A percentile compares a stretch with the other conserved stretches of the same genome.
phyloP scores from a whole-genome alignment of 345 rosid species.

The Alliaria petiolata region DNA sequence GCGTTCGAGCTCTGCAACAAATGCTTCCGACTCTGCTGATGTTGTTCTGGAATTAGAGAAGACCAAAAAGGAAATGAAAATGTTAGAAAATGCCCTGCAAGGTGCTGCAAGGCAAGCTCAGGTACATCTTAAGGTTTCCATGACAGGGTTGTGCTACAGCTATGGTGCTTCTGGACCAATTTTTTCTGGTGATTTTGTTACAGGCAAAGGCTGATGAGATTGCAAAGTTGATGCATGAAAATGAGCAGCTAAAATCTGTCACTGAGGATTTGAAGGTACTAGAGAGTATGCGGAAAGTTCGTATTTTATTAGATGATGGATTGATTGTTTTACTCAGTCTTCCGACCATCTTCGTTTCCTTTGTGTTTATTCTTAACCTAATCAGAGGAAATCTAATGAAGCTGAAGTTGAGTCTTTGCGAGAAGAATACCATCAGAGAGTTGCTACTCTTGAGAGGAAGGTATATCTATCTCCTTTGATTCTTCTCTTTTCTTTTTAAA shows the following conservation, averaged over 20 bases:
- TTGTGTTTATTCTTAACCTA: slow-evolving; percentile 3
- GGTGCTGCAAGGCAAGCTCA: slow-evolving; percentile 99
- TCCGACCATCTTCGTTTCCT: neutral
- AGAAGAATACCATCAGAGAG: slow-evolving; percentile 98
- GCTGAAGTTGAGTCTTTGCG: slow-evolving; percentile 94
- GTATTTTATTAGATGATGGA: slow-evolving; percentile 10
- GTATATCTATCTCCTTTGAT: slow-evolving; percentile 34
- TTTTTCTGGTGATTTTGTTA: slow-evolving; percentile 3
- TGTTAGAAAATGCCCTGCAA: slow-evolving; percentile 94
- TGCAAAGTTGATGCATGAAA: slow-evolving; percentile 89
- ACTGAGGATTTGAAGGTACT: slow-evolving; percentile 88
- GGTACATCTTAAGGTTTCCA: slow-evolving; percentile 47
- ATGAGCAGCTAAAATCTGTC: slow-evolving; percentile 78
- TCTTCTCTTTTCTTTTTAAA: slow-evolving; percentile 1
- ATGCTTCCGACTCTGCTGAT: slow-evolving; percentile 40
- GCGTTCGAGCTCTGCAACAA: slow-evolving; percentile 42
- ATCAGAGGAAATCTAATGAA: slow-evolving; percentile 82
- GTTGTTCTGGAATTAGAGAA: slow-evolving; percentile 61
- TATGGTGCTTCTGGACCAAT: slow-evolving; percentile 16
- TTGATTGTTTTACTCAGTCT: neutral
- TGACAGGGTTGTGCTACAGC: slow-evolving; percentile 6
- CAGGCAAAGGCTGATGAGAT: slow-evolving; percentile 99
- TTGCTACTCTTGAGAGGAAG: slow-evolving; percentile 94
- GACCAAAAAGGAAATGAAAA: slow-evolving; percentile 78
- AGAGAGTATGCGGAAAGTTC: slow-evolving; percentile 13